Evolutionary conservation across 2,329 filamentous ascomycete genomes (phyloP).

Genomic region (Acrocalymma vagum): DNA sequence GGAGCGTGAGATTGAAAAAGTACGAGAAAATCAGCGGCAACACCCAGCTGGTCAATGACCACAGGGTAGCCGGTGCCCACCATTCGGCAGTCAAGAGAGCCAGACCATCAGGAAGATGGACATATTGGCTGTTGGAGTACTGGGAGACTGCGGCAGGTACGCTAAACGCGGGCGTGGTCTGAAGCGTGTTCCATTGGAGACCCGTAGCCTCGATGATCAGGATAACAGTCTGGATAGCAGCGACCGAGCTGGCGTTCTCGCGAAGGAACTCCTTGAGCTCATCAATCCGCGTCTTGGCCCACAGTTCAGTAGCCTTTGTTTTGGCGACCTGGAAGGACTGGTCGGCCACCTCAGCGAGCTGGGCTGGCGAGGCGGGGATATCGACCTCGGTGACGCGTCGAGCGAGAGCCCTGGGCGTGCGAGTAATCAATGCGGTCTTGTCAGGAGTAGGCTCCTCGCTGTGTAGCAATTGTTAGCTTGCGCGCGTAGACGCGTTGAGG

Average conservation of each 20-base stretch:
- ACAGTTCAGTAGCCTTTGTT: conserved; percentile 69
- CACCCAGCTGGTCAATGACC: conserved; percentile 75
- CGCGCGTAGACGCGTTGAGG: conserved; percentile 39
- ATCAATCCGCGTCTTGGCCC: conserved; percentile 71
- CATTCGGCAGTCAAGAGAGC: conserved; percentile 77
- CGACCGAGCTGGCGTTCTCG: conserved; percentile 75
- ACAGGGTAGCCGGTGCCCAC: conserved; percentile 83
- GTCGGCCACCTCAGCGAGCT: conserved; percentile 66
- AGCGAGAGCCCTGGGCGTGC: conserved; percentile 45
- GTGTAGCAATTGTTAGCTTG: conserved; percentile 32
- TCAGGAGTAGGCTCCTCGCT: conserved; percentile 54
- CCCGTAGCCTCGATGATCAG: conserved; percentile 72
- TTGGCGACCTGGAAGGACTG: conserved; percentile 75
- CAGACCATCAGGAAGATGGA: conserved; percentile 84
- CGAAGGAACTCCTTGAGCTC: conserved; percentile 73
- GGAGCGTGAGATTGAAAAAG: conserved; percentile 85
- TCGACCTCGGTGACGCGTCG: conserved; percentile 64
- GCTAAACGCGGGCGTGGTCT: conserved; percentile 76
- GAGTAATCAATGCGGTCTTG: conserved; percentile 54
- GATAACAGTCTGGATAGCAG: conserved; percentile 47
- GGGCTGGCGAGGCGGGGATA: conserved; percentile 79
- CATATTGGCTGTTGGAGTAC: conserved; percentile 64
- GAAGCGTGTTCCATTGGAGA: conserved; percentile 75
- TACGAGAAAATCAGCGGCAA: conserved; percentile 79
- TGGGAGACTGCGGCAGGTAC: conserved; percentile 69